phyloP scores from a whole-genome alignment of 2,329 filamentous ascomycete species.

The Cordyceps javanica region DNA sequence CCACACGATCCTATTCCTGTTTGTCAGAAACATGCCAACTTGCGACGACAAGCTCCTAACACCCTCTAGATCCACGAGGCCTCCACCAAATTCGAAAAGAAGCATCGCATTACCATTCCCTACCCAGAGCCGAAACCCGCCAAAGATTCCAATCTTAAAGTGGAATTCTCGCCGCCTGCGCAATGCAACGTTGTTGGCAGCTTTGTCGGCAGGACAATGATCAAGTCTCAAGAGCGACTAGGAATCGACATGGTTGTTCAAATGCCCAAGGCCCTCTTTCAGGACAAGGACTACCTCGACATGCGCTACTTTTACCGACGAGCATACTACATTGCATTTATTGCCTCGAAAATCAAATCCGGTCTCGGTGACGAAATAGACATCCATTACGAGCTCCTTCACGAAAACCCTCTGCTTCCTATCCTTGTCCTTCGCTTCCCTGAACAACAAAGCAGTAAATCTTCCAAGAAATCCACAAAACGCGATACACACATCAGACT shows the following conservation, averaged over 20 bases:
- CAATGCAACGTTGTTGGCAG: conserved; percentile 86
- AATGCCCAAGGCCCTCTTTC: conserved; percentile 75
- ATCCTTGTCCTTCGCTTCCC: conserved; percentile 43
- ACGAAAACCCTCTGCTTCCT: conserved; percentile 73
- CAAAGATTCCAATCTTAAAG: conserved; percentile 72
- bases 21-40: conserved; percentile 20
- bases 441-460: conserved; percentile 16
- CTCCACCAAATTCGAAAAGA: conserved; percentile 58
- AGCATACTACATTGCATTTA: conserved; percentile 81
- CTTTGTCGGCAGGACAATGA: conserved; percentile 70
- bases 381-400: conserved; percentile 57
- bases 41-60: conserved; percentile 13
- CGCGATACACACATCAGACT: conserved; percentile 61
- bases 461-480: conserved; percentile 22
- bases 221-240: conserved; percentile 52
- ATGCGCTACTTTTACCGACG: conserved; percentile 92
- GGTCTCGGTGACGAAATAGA: conserved; percentile 47
- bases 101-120: conserved; percentile 65
- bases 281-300: conserved; percentile 92
- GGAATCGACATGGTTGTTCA: conserved; percentile 78
- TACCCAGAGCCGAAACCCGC: conserved; percentile 76
- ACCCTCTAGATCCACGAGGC: conserved; percentile 60
- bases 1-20: conserved; percentile 46
- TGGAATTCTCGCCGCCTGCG: conserved; percentile 68
- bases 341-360: conserved; percentile 64